Evolutionary conservation across 2,329 filamentous ascomycete genomes (phyloP), one percentile per base, ranked within the genome.

Genomic region (Rugonectria rugulosa): DNA sequence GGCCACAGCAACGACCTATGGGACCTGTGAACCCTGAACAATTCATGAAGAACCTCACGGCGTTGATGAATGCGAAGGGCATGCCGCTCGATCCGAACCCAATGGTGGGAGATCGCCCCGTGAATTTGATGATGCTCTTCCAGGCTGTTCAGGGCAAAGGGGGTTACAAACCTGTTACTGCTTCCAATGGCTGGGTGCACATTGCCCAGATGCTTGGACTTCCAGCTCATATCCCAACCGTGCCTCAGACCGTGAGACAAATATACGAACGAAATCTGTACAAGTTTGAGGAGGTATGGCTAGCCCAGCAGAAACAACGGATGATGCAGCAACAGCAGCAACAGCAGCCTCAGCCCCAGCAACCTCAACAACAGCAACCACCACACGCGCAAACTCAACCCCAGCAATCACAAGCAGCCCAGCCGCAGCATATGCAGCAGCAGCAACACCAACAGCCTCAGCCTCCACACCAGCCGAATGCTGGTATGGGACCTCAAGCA

Each of bases 41-140:
- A 26, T 92, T 93, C 61, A 80, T 96, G 73, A 90, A 91, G 67
- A 89, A 88, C 32, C 78, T 98, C 7, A 83, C 85, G 17, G 77
- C 82, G n/a, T 90, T 96, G 61, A 96, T 96, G 88, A 83, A 83
- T 56, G 81, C 86, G 42, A 87, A 89, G 56, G 86, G 88, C 26
- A 78, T 91, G 15, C 88, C 87, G 0, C 80, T 98, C 44, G 92
- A 97, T 41, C 77, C 83, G 1, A 89, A 87, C 59, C 93, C 93
- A 0, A 77, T 85, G 19, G 83, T 96, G 20, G 88, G 85, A 48
- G 90, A 92, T 48, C 87, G 91, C 10, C 84, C 83, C 0, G 80
- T 98, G 31, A 88, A 89, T 65, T 75, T 97, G 11, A 84, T 91
- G 68, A 83, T 88, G 57, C 79, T 98, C 3, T 98, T 96, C 72